Base-by-base conservation (phyloP, 2,329 filamentous ascomycete genomes). In the Colletotrichum falcatum region DNA sequence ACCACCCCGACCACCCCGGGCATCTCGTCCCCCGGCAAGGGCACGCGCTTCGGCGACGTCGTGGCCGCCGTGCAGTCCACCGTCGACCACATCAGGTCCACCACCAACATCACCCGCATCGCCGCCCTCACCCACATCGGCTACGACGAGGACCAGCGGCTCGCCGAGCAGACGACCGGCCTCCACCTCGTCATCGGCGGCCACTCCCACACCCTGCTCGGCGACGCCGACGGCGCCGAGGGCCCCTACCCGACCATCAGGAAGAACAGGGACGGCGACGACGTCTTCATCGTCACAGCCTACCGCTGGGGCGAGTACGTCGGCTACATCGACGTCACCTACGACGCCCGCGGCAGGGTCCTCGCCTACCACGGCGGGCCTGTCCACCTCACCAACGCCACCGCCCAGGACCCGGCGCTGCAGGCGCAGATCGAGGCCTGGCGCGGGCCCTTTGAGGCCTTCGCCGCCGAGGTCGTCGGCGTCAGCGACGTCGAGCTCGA, bases 241-340 rank as follows among this genome's bases (percentile, higher is more conserved):
- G 90, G 89, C 42, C 82, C 86, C 11, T 92, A 92, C 75, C 90
- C 90, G 1, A 92, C 90, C 18, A 88, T 92, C 61, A 84, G 85
- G 62, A 79, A 86, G 35, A 90, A 92, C 77, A 78, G 83, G 72
- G 86, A 88, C 60, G 89, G 88, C 54, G 87, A 91, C 42, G 90
- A 92, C 74, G 90, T 92, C 60, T 92, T 91, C 76, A 85, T 91
- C 74, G 90, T 92, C 23, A 91, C 89, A 9, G 87, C 89, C 2
- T 92, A 89, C 76, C 86, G 89, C 72, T 92, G 90, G 90, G 90
- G 90, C 61, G 88, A 91, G 79, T 91, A 91, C 66, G 79, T 92
- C 2, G 90, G 90, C 67, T 90, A 90, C 77, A 92, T 92, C 73
- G 89, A 91, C 72, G 85, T 92, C 9, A 88, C 87, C 1, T 92